Evolutionary conservation across 345 rosid species (phyloP).

Genomic region (Citrus mangshanensis): DNA sequence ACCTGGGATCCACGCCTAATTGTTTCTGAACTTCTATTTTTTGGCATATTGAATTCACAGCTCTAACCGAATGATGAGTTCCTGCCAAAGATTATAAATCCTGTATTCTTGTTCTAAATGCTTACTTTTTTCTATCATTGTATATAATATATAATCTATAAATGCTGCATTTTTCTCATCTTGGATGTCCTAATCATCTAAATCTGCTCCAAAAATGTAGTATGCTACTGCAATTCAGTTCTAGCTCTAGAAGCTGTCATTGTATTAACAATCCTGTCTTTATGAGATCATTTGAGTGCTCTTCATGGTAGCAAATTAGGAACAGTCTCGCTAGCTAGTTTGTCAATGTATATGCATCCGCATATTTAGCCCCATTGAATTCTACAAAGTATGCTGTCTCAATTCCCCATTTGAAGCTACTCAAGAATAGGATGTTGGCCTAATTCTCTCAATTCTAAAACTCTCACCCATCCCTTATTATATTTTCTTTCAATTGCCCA

Average conservation of each 20-base stretch:
- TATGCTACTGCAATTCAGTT: neutral
- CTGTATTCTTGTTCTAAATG: no score
- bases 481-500: slow-evolving; percentile 14
- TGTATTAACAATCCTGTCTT: neutral
- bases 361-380: neutral
- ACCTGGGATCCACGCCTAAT: no score
- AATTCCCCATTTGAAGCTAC: slow-evolving; percentile 13
- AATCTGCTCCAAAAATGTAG: neutral
- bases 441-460: slow-evolving; percentile 13
- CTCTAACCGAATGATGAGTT: no score
- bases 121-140: no score
- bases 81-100: no score
- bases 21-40: no score
- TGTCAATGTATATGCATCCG: no score
- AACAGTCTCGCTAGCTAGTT: no score
- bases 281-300: neutral
- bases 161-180: neutral
- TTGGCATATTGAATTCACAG: no score
- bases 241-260: neutral
- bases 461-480: neutral
- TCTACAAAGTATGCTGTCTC: neutral
- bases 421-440: slow-evolving; percentile 27
- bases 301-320: neutral
- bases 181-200: neutral
- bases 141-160: no score